These are phyloP conservation scores for Vanrija humicola DNA, from an alignment of 1,284 basidiomycete species.

Conservation along the genomic window DNA sequence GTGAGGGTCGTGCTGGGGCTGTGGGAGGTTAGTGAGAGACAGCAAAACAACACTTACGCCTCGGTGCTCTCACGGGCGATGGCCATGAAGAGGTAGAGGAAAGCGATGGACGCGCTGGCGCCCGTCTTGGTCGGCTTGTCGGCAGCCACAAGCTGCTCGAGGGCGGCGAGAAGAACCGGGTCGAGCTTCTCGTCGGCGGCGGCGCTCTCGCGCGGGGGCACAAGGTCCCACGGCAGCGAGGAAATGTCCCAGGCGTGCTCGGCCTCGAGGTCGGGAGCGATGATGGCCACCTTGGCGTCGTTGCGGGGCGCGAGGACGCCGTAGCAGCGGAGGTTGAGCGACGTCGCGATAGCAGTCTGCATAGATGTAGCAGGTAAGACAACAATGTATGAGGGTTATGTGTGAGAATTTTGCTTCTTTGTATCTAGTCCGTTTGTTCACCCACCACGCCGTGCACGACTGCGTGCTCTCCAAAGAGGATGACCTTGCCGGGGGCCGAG, in stretches of 20 bases:
- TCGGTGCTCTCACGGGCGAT: constrained; percentile 53
- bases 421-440: constrained; percentile 26
- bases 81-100: constrained; percentile 91
- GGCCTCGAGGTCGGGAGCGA: constrained; percentile 78
- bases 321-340: constrained; percentile 93
- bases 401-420: constrained; percentile 8
- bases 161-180: constrained; percentile 63
- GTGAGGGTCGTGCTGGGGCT: constrained; percentile 61
- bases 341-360: constrained; percentile 89
- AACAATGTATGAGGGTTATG: constrained; percentile 6
- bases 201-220: constrained; percentile 52
- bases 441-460: constrained; percentile 94
- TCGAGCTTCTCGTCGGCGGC: constrained; percentile 66
- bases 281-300: constrained; percentile 71
- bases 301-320: constrained; percentile 70
- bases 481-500: constrained; percentile 95
- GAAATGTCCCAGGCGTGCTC: constrained; percentile 75
- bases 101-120: constrained; percentile 69
- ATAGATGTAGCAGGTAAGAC: constrained; percentile 9
- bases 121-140: constrained; percentile 47
- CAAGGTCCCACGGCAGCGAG: constrained; percentile 79
- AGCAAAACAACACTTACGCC: constrained; percentile 54
- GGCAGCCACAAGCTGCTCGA: constrained; percentile 49
- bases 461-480: constrained; percentile 97
- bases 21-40: neutral